Base-by-base conservation (phyloP, 2,329 filamentous ascomycete species). In the Fusarium scirpi region DNA sequence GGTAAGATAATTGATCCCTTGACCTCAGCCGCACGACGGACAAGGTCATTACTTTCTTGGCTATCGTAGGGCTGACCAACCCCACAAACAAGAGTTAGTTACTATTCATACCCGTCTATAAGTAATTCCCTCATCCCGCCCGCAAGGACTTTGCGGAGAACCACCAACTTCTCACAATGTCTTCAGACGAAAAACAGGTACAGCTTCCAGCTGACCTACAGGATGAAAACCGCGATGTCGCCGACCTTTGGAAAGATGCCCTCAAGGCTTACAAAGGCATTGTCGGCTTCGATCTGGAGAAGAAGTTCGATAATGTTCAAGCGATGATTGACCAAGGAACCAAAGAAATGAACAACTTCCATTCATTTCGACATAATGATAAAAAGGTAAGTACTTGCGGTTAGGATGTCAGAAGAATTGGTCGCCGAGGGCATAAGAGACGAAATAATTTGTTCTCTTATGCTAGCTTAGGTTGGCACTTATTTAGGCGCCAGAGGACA, bases 301-400 rank as follows among this genome's bases (percentile, higher is more conserved):
- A 58, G 40, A 76, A 78, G 32, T 78, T 76, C 29, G 68, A 74
- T 27, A 77, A 71, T 45, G 67, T 76, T 4, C 49, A 76, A 34
- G 69, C 53, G 1, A 76, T 79, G 75, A 62, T 74, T 9, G 72
- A 75, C 10, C 72, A 58, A 6, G 76, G 73, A 22, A 75, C 70
- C 2, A 61, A 73, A 1, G 70, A 79, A 52, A 79, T 80, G 74
- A 73, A 77, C 11, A 67, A 71, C 34, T 80, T 80, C 43, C 73
- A 76, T 41, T 75, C 76, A 22, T 80, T 78, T 45, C 74, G 78
- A 2, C 79, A 80, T n/a, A 73, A 80, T 24, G 72, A 77, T 18
- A 72, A 73, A 4, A 80, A 79, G 34, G 34, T 30, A 15, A 15
- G 29, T 30, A 30, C 1, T 13, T 13, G 29, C 12, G 6, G 12